Evolutionary conservation across 2,329 filamentous ascomycete species (phyloP), one percentile per base, ranked within the genome.

Genomic region (Plenodomus biglobosus): DNA sequence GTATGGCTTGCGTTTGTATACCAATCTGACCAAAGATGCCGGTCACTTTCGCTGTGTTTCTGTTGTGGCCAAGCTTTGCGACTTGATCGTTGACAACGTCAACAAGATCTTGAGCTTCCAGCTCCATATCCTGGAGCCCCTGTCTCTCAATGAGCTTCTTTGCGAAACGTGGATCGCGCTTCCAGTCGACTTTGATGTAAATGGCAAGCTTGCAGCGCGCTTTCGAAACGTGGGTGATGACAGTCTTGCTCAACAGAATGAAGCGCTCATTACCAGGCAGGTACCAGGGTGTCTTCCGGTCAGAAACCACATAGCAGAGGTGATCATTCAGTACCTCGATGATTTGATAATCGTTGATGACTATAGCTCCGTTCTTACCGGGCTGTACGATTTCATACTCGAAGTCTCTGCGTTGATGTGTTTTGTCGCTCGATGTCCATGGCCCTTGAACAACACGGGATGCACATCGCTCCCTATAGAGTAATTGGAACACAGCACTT

Each of bases 171-270:
- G 69, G 68, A 15, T 65, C 77, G 56, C 84, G 87, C 20, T 84
- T 80, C 94, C 94, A 97, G 59, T 90, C 88, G n/a, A 96, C 84
- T 62, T 87, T 88, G 44, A 86, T 88, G 73, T 90, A 95, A 37
- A 97, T 83, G 20, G 91, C 87, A 46, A 99, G 82, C 74, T 94
- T 96, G 72, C 90, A 95, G 70, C 87, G 91, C 11, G 89, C 91
- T 74, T 97, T 97, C 43, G 90, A 85, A 51, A 92, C 81, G 65
- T 97, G 90, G 2, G 94, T 96, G 54, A 99, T 94, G 55, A 96
- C 90, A 54, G 96, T 85, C 73, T 96, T 96, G 58, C 85, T 92
- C 48, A 95, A 83, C 18, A 96, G 77, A 60, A 86, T 86, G 73
- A 97, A 95, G 42, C 84, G 82, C 40, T 84, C 79, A 44, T 86